Conservation (phyloP, 2,329 filamentous ascomycete species). For the Sporothrix humicola region DNA sequence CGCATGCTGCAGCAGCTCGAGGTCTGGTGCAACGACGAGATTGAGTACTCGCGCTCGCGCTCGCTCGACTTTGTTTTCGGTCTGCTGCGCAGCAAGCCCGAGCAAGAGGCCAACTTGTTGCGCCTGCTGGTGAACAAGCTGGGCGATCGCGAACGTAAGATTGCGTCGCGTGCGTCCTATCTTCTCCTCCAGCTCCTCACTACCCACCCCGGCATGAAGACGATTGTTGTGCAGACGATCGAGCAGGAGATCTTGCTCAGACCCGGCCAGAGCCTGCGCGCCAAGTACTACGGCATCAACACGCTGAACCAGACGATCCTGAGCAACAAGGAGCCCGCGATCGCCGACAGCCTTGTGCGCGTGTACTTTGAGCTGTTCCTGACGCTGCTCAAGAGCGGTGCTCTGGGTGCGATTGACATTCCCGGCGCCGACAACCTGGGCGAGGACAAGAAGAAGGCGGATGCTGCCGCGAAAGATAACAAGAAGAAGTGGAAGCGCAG, state of each 20-base stretch:
- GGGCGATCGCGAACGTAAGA: slow-evolving; percentile 93
- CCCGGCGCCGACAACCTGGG: slow-evolving; percentile 48
- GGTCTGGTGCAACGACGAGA: slow-evolving; percentile 91
- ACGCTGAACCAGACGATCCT: slow-evolving; percentile 96
- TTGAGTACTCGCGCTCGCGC: slow-evolving; percentile 87
- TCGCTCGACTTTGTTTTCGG: slow-evolving; percentile 92
- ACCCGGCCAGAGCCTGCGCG: slow-evolving; percentile 83
- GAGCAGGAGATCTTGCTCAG: slow-evolving; percentile 88
- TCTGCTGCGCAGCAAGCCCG: slow-evolving; percentile 90
- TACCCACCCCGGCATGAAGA: slow-evolving; percentile 91
- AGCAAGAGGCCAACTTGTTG: slow-evolving; percentile 93
- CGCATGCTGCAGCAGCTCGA: slow-evolving; percentile 91
- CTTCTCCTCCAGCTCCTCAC: slow-evolving; percentile 89
- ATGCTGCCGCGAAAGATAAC: slow-evolving; percentile 38
- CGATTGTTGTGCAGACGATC: slow-evolving; percentile 80
- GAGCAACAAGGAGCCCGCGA: slow-evolving; percentile 78
- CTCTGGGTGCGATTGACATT: slow-evolving; percentile 51
- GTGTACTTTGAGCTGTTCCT: slow-evolving; percentile 95
- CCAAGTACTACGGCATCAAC: slow-evolving; percentile 95
- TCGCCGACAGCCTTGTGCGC: slow-evolving; percentile 80
- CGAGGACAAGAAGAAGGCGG: slow-evolving; percentile 40
- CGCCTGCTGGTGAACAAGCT: slow-evolving; percentile 94
- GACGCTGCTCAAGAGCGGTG: slow-evolving; percentile 71
- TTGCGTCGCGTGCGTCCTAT: slow-evolving; percentile 91
- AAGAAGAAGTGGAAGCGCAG: slow-evolving; percentile 38